Conservation (phyloP, 352 stramenopile species). For the Phytophthora pseudosyringae region DNA sequence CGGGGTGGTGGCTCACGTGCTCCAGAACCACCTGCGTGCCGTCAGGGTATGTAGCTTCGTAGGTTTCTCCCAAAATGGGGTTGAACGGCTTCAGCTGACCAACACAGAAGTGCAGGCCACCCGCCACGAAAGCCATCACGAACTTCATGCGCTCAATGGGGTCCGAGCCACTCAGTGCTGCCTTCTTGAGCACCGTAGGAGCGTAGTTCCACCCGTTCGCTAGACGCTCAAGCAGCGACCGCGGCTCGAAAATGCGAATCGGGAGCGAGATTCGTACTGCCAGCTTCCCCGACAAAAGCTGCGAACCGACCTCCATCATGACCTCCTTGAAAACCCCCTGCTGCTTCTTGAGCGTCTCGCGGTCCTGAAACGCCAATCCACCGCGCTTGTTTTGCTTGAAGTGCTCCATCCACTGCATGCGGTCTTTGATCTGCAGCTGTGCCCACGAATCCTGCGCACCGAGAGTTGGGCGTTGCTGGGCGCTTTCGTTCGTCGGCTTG, state of each 20-base stretch:
- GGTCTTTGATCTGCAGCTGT: constrained; percentile 55
- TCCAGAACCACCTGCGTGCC: constrained; percentile 73
- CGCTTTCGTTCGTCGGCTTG: constrained; percentile 11
- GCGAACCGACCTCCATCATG: constrained; percentile 76
- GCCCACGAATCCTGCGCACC: constrained; percentile 50
- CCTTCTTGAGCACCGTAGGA: constrained; percentile 78
- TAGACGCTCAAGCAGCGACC: constrained; percentile 76
- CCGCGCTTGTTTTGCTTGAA: constrained; percentile 82
- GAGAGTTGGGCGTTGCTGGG: constrained; percentile 15
- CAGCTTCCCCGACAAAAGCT: constrained; percentile 72
- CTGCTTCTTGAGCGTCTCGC: constrained; percentile 77
- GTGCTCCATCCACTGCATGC: constrained; percentile 59
- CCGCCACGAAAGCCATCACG: constrained; percentile 72
- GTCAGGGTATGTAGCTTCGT: constrained; percentile 76
- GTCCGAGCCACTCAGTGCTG: constrained; percentile 50
- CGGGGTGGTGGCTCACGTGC: constrained; percentile 76
- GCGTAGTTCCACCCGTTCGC: constrained; percentile 80
- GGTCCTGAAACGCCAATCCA: constrained; percentile 68
- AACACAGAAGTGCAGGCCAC: constrained; percentile 75
- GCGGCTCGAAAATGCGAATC: constrained; percentile 80
- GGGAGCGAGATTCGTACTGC: constrained; percentile 75
- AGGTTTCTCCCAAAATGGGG: constrained; percentile 82
- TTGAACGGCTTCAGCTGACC: constrained; percentile 85
- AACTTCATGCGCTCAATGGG: constrained; percentile 75
- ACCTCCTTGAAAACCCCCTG: constrained; percentile 84